These are phyloP conservation scores for Primulina huaijiensis DNA, from an alignment of 257 asterid species.

Conservation along the genomic window DNA sequence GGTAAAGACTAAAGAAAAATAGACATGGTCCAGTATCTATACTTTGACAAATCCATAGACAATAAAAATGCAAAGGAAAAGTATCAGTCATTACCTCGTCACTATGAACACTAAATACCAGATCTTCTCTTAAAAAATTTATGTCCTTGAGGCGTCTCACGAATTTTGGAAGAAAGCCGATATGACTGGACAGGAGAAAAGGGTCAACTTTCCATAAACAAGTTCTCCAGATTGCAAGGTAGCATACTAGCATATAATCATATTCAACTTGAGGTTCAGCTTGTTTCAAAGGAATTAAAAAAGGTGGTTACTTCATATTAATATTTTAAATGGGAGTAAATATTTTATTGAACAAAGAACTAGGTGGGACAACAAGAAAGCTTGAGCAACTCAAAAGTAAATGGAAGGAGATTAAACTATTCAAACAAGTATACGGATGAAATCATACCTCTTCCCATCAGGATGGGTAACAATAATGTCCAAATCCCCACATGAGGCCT, in stretches of 20 bases:
- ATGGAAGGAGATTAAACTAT: slow-evolving; percentile 9
- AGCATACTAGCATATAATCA: not conserved
- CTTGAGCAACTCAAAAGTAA: slow-evolving; percentile 7
- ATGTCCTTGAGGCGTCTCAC: slow-evolving; percentile 71
- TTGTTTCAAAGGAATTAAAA: not conserved
- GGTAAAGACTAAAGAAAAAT: slow-evolving; percentile 14
- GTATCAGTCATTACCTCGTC: slow-evolving; percentile 59
- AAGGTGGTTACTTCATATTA: not conserved
- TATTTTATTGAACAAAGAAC: not conserved
- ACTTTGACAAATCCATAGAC: not conserved
- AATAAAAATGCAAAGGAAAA: slow-evolving; percentile 7
- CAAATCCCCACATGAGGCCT: slow-evolving; percentile 91
- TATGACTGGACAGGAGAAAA: slow-evolving; percentile 52
- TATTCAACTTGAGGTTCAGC: not conserved
- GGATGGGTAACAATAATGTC: slow-evolving; percentile 86
- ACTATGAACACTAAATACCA: slow-evolving; percentile 77
- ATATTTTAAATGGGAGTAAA: not conserved
- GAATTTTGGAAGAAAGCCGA: slow-evolving; percentile 74
- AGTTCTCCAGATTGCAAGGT: slow-evolving; percentile 18
- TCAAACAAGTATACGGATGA: slow-evolving; percentile 18
- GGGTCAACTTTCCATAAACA: slow-evolving; percentile 24
- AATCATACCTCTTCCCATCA: slow-evolving; percentile 73
- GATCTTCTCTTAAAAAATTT: slow-evolving; percentile 80
- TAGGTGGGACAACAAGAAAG: not conserved
- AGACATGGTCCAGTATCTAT: not conserved